Conservation (phyloP, 768 basidiomycete genomes). For the Pulveroboletus sp. region DNA sequence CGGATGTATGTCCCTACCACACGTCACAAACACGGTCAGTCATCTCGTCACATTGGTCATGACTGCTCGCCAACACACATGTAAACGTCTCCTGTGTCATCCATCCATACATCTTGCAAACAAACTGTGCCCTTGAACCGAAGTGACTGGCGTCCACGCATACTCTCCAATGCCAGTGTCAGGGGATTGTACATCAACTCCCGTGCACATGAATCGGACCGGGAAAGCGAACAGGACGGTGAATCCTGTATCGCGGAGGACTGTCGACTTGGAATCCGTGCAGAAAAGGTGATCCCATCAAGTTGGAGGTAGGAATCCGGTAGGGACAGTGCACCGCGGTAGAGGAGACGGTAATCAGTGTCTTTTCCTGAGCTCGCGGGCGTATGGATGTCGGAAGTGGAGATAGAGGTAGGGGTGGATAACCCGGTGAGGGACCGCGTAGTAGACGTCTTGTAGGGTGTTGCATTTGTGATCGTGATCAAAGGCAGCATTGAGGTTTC, state of each 20-base stretch:
- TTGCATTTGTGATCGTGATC: slow-evolving; percentile 17
- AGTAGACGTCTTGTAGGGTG: slow-evolving; percentile 14
- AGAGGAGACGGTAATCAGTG: slow-evolving; percentile 50
- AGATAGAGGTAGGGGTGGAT: slow-evolving; percentile 5
- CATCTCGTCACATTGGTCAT: background rate
- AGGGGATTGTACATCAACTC: slow-evolving; percentile 62
- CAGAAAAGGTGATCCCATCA: slow-evolving; percentile 69
- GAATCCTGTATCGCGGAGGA: slow-evolving; percentile 29
- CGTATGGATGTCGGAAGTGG: background rate
- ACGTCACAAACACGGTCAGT: background rate
- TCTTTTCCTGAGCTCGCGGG: slow-evolving; percentile 3
- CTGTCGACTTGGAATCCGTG: slow-evolving; percentile 35
- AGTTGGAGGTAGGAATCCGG: slow-evolving; percentile 69
- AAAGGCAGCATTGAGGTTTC: background rate
- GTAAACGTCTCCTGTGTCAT: slow-evolving; percentile 48
- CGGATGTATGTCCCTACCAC: slow-evolving; percentile 63
- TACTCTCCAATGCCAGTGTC: slow-evolving; percentile 70
- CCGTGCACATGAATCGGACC: slow-evolving; percentile 22
- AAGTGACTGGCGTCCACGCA: slow-evolving; percentile 68
- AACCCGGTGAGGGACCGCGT: background rate
- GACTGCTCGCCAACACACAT: slow-evolving; percentile 35
- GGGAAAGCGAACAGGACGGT: slow-evolving; percentile 14
- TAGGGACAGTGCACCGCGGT: slow-evolving; percentile 68
- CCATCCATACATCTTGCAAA: slow-evolving; percentile 54
- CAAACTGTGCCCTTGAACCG: slow-evolving; percentile 51